Conservation (phyloP, 129 eudicot genomes). For the Tanacetum coccineum region DNA sequence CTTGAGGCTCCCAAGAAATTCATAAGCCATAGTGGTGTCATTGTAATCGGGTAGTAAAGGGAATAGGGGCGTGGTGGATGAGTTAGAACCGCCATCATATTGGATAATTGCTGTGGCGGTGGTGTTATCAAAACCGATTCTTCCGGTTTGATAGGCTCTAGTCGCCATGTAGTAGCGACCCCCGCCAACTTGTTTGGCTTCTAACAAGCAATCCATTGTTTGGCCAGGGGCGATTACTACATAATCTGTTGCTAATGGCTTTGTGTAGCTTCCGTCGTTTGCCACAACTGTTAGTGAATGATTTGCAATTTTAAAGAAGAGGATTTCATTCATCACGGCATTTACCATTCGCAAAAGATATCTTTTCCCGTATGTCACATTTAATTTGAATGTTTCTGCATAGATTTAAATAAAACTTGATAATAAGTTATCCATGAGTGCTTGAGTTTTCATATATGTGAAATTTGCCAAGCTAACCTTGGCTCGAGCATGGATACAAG, state of each 20-base stretch:
- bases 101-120: constrained; percentile 48
- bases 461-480: constrained; percentile 37
- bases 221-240: constrained; percentile 54
- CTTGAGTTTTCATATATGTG: not conserved
- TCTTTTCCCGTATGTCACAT: constrained; percentile 37
- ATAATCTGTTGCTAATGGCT: constrained; percentile 38
- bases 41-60: constrained; percentile 50
- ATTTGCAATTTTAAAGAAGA: constrained; percentile 39
- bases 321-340: constrained; percentile 42
- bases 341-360: constrained; percentile 49
- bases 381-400: constrained; percentile 40
- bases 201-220: constrained; percentile 51
- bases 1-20: constrained; percentile 36
- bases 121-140: constrained; percentile 33
- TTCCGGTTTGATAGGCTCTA: constrained; percentile 28
- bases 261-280: constrained; percentile 53
- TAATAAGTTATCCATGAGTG: not conserved
- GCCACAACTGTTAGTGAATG: constrained; percentile 60
- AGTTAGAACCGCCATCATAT: constrained; percentile 8
- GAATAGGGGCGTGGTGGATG: constrained; percentile 14
- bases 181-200: constrained; percentile 36
- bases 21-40: constrained; percentile 37
- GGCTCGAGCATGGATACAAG: constrained; percentile 48
- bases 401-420: not conserved
- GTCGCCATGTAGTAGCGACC: constrained; percentile 56